phyloP scores from a whole-genome alignment of 768 basidiomycete species.

The Suillus sp. region DNA sequence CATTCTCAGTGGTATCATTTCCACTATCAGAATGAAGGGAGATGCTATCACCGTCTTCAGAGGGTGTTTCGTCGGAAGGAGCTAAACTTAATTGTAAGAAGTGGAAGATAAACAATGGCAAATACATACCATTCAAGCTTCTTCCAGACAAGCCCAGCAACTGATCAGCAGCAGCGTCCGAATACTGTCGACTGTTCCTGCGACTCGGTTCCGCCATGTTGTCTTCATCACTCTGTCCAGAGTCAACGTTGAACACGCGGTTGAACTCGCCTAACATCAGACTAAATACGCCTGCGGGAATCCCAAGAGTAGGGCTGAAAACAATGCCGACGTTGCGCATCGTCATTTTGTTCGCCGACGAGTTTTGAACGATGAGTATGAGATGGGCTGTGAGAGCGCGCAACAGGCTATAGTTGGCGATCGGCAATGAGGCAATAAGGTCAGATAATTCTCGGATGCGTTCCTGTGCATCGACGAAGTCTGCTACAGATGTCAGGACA shows the following conservation, averaged over 20 bases:
- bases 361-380: conserved; percentile 92
- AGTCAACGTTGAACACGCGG: conserved; percentile 85
- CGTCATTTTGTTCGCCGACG: conserved; percentile 93
- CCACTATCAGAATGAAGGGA: conserved; percentile 75
- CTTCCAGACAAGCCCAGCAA: conserved; percentile 79
- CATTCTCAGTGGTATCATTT: conserved; percentile 68
- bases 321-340: conserved; percentile 99
- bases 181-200: conserved; percentile 84
- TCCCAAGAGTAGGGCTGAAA: conserved; percentile 95
- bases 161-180: conserved; percentile 80
- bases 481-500: conserved; percentile 43
- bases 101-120: conserved; percentile 13
- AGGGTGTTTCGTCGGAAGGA: conserved; percentile 61
- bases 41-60: conserved; percentile 68
- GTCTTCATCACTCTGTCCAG: conserved; percentile 29
- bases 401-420: conserved; percentile 91
- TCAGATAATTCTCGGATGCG: conserved; percentile 84
- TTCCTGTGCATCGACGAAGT: conserved; percentile 87
- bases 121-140: conserved; percentile 58
- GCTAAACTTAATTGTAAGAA: conserved; percentile 27
- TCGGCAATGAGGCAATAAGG: conserved; percentile 84
- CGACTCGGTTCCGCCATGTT: conserved; percentile 49
- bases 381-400: conserved; percentile 94
- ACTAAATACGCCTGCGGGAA: conserved; percentile 97
- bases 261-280: conserved; percentile 94